Percentiles rank a stretch among this genome's conserved stretches.
phyloP scores from a whole-genome alignment of 495 filamentous ascomycete genomes.

The Aspergillus ostianus region DNA sequence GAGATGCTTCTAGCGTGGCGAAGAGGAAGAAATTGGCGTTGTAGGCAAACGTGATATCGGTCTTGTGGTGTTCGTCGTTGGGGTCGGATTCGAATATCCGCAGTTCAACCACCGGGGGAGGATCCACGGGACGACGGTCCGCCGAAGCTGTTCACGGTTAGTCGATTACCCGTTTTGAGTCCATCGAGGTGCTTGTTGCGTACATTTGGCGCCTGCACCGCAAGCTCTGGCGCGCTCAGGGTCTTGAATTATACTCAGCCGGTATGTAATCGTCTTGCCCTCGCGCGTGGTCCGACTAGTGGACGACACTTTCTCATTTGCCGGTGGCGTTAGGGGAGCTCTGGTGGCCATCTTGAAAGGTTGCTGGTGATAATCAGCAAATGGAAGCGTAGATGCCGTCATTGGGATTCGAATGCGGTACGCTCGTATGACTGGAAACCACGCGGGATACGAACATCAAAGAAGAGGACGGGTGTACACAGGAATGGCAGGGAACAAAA shows the following conservation, averaged over 20 bases:
- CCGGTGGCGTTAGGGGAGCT: conserved; percentile 33
- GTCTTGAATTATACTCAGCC: conserved; percentile 85
- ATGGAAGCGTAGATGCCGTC: neutral
- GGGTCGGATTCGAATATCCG: conserved; percentile 80
- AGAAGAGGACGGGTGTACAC: too few relatives aligned
- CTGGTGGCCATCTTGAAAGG: conserved; percentile 32
- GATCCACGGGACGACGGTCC: conserved; percentile 94
- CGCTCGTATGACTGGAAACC: neutral
- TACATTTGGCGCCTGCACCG: conserved; percentile 93
- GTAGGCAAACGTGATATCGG: conserved; percentile 86
- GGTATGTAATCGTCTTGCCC: conserved; percentile 78
- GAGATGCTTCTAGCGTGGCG: conserved; percentile 84
- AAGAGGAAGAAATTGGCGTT: conserved; percentile 98
- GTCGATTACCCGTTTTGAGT: neutral
- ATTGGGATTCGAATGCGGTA: neutral
- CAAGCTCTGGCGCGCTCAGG: conserved; percentile 95
- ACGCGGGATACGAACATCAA: too few relatives aligned
- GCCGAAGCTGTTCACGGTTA: conserved; percentile 66
- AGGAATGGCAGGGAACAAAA: neutral
- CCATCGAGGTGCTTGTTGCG: conserved; percentile 27
- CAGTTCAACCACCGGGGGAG: conserved; percentile 93
- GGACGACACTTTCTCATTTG: conserved; percentile 58
- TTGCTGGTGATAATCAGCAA: neutral
- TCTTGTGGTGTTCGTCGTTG: conserved; percentile 47
- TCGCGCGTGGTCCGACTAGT: conserved; percentile 70